Conservation (phyloP, 345 rosid genomes). For the Turritis glabra region DNA sequence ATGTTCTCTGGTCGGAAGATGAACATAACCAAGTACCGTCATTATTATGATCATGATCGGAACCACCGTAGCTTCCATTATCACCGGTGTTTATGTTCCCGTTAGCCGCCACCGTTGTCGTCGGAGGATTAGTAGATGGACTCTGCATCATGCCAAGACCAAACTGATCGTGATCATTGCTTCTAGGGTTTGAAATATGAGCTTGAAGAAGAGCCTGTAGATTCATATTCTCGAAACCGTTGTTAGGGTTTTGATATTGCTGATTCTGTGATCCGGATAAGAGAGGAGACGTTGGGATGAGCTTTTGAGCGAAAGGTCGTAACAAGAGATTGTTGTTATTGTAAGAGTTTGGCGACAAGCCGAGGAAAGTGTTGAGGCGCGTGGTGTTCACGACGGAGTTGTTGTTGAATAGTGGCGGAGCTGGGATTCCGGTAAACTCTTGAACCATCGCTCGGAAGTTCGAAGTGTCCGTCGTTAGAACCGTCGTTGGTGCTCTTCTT, state of each 20-base stretch:
- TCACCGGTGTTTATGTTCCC: conserved; percentile 35
- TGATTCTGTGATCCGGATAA: conserved; percentile 30
- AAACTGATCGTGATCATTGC: conserved; percentile 37
- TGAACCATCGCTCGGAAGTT: conserved; percentile 99
- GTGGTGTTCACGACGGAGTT: conserved; percentile 52
- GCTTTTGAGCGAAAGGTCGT: conserved; percentile 54
- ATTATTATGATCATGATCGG: conserved; percentile 42
- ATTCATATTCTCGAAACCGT: conserved; percentile 49
- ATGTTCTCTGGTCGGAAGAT: conserved; percentile 49
- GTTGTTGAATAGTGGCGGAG: conserved; percentile 72
- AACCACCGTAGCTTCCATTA: conserved; percentile 43
- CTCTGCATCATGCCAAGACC: conserved; percentile 54
- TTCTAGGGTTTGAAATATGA: conserved; percentile 44
- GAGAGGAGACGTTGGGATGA: conserved; percentile 45
- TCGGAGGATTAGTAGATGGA: conserved; percentile 45
- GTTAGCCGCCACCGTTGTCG: conserved; percentile 20
- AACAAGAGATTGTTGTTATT: conserved; percentile 50
- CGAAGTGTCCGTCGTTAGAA: conserved; percentile 81
- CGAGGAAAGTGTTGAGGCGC: conserved; percentile 69
- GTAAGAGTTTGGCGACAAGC: conserved; percentile 43
- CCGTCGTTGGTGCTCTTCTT: conserved; percentile 92
- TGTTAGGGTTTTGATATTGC: conserved; percentile 35
- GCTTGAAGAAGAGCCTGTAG: conserved; percentile 66
- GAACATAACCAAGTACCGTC: conserved; percentile 89
- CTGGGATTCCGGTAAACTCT: conserved; percentile 94